These are phyloP conservation scores for Hericium erinaceus DNA, from an alignment of 768 basidiomycete species.

Conservation along the genomic window DNA sequence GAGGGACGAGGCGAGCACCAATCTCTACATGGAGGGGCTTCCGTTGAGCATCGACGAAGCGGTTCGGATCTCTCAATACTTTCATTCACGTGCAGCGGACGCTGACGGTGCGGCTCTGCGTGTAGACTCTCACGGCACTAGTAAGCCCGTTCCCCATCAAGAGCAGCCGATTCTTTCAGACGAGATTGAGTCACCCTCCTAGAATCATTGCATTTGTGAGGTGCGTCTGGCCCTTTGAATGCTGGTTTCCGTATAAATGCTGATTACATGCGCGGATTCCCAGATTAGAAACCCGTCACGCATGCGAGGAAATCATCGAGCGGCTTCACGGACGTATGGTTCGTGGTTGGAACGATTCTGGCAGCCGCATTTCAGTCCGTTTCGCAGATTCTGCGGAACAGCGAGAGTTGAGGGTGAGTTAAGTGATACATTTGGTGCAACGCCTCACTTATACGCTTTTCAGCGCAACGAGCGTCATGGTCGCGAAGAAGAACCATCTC, in stretches of 20 bases:
- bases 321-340: constrained; percentile 75
- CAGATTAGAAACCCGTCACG: constrained; percentile 61
- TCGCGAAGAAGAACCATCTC: constrained; percentile 55
- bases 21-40: constrained; percentile 77
- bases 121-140: constrained; percentile 52
- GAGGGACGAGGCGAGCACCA: constrained; percentile 57
- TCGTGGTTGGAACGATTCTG: constrained; percentile 67
- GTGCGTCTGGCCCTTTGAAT: constrained; percentile 28
- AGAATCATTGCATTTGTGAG: constrained; percentile 77
- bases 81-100: not conserved
- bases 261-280: not conserved
- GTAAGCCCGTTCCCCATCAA: constrained; percentile 65
- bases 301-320: constrained; percentile 72
- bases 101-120: not conserved
- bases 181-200: constrained; percentile 64
- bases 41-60: constrained; percentile 63
- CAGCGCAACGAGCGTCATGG: constrained; percentile 54
- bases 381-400: constrained; percentile 77
- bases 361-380: constrained; percentile 68
- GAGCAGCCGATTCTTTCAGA: constrained; percentile 74
- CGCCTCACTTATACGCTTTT: not conserved
- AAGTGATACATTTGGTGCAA: constrained; percentile 1
- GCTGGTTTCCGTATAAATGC: not conserved
- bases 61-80: constrained; percentile 24
- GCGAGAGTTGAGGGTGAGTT: constrained; percentile 60